Evolutionary conservation across 352 stramenopile species (phyloP).

Genomic region (Phytophthora sp.): DNA sequence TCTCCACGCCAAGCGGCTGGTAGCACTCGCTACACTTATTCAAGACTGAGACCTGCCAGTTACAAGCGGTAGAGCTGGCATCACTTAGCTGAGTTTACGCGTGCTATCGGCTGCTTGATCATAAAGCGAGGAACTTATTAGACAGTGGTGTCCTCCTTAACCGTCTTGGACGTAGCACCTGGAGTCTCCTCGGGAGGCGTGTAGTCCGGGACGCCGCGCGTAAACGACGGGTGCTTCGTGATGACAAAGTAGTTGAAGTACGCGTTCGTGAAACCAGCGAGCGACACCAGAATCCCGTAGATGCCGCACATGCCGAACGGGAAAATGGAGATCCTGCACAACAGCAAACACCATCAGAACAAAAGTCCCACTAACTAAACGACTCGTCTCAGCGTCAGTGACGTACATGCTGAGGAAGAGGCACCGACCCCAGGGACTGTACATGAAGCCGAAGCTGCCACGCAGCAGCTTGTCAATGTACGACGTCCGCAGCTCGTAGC

Average conservation of each 20-base stretch:
- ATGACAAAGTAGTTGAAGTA: constrained; percentile 93
- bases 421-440: constrained; percentile 87
- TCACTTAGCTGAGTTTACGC: constrained; percentile 5
- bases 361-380: neutral
- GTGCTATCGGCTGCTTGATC: constrained; percentile 13
- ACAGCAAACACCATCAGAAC: constrained; percentile 15
- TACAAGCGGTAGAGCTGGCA: neutral
- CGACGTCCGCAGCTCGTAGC: constrained; percentile 83
- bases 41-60: constrained; percentile 9
- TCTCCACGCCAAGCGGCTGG: constrained; percentile 10
- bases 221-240: constrained; percentile 89
- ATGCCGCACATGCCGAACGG: constrained; percentile 84
- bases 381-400: neutral
- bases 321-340: constrained; percentile 88
- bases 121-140: constrained; percentile 33
- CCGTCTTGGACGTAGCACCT: constrained; percentile 26
- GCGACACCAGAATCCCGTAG: constrained; percentile 82
- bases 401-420: constrained; percentile 88
- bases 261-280: constrained; percentile 82
- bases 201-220: constrained; percentile 83
- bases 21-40: constrained; percentile 5
- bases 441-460: constrained; percentile 90
- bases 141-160: constrained; percentile 45
- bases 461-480: constrained; percentile 73
- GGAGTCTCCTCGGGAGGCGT: constrained; percentile 65